These are phyloP conservation scores for Lepraria neglecta DNA, from an alignment of 495 filamentous ascomycete genomes.

Conservation along the genomic window DNA sequence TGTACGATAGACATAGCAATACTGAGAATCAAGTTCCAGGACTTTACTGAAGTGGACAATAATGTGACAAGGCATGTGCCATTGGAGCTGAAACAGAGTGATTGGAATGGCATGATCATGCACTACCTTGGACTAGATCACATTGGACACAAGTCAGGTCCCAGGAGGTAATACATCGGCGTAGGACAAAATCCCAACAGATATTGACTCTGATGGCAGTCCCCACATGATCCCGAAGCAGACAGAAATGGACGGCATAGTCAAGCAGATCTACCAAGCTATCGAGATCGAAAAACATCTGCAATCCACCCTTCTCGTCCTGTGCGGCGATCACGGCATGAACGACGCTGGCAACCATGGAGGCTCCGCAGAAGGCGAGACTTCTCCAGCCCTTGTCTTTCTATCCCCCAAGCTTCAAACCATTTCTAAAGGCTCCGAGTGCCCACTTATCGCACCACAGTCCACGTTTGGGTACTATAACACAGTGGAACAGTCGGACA, in stretches of 20 bases:
- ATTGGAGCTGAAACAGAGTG: slow-evolving; percentile 61
- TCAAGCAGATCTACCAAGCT: slow-evolving; percentile 66
- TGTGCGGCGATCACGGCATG: slow-evolving; percentile 97
- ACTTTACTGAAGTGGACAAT: slow-evolving; percentile 95
- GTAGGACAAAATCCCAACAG: slow-evolving; percentile 16
- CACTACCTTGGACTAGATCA: slow-evolving; percentile 97
- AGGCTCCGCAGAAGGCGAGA: slow-evolving; percentile 86
- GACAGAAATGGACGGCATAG: slow-evolving; percentile 84
- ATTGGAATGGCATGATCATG: slow-evolving; percentile 91
- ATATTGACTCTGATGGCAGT: slow-evolving; percentile 37
- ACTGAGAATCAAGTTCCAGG: slow-evolving; percentile 48
- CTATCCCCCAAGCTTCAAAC: slow-evolving; percentile 75
- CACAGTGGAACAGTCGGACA: slow-evolving; percentile 83
- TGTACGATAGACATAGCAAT: slow-evolving; percentile 22
- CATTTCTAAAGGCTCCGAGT: slow-evolving; percentile 41
- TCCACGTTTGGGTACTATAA: slow-evolving; percentile 70
- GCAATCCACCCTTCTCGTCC: slow-evolving; percentile 69
- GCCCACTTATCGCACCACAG: slow-evolving; percentile 39
- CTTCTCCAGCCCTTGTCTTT: slow-evolving; percentile 85
- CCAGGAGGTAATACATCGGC: slow-evolving; percentile 55
- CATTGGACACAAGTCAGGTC: slow-evolving; percentile 93
- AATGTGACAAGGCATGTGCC: slow-evolving; percentile 92
- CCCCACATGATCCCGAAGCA: slow-evolving; percentile 91
- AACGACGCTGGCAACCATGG: slow-evolving; percentile 98
- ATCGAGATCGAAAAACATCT: slow-evolving; percentile 65